A percentile compares a stretch with the other conserved stretches of the same genome.
These are phyloP conservation scores for Massospora cicadina DNA, from an alignment of 371 early-diverging fungal species.

Conservation along the genomic window DNA sequence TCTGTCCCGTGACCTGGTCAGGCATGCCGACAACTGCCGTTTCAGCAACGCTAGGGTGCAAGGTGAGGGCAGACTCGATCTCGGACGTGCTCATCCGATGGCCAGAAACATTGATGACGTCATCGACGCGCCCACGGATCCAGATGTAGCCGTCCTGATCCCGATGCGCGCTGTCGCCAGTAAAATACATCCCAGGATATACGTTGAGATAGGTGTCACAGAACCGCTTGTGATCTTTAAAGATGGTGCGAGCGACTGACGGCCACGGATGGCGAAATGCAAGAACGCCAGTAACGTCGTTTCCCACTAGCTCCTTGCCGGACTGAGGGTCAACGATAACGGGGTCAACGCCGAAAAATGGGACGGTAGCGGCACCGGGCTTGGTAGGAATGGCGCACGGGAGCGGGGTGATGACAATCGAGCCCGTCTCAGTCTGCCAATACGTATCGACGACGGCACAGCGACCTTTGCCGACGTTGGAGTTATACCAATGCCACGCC, in stretches of 20 bases:
- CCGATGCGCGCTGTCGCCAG: constrained; percentile 76
- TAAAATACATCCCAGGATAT: constrained; percentile 64
- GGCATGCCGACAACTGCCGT: constrained; percentile 85
- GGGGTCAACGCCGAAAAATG: constrained; percentile 90
- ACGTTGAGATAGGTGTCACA: constrained; percentile 74
- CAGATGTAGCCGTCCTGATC: constrained; percentile 90
- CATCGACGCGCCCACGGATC: constrained; percentile 88
- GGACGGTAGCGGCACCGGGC: constrained; percentile 90
- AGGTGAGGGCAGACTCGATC: constrained; percentile 77
- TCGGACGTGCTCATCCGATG: constrained; percentile 94
- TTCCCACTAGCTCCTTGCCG: constrained; percentile 52
- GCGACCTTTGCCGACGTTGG: constrained; percentile 66
- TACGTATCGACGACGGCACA: constrained; percentile 93
- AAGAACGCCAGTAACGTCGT: constrained; percentile 79
- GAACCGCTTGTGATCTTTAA: constrained; percentile 78
- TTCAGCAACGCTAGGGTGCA: constrained; percentile 73
- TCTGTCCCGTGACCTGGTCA: constrained; percentile 88
- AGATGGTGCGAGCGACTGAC: constrained; percentile 84
- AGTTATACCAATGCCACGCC: constrained; percentile 93
- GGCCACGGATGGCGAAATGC: constrained; percentile 87
- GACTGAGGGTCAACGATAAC: constrained; percentile 63
- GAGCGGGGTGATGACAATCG: constrained; percentile 78
- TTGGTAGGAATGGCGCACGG: constrained; percentile 72
- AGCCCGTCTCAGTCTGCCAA: constrained; percentile 94
- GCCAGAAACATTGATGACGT: constrained; percentile 96